These are phyloP conservation scores for Phytophthora fragariae DNA, from an alignment of 352 stramenopile species.

Conservation along the genomic window DNA sequence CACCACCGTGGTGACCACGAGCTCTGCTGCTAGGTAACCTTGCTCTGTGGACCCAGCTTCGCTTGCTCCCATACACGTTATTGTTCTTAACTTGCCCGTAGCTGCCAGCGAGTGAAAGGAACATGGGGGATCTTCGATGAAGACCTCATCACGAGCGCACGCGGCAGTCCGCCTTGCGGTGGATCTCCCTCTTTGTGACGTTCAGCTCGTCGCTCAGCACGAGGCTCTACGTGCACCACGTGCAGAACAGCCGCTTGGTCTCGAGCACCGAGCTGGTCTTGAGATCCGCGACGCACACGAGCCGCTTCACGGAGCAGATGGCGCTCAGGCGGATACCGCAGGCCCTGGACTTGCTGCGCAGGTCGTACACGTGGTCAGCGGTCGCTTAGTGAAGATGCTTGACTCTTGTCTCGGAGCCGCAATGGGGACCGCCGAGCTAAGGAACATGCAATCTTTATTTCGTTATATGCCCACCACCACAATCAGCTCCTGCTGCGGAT, in stretches of 20 bases:
- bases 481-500: slow-evolving; percentile 44
- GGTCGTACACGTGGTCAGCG: too few relatives aligned
- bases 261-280: slow-evolving; percentile 11
- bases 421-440: neutral
- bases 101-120: too few relatives aligned
- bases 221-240: slow-evolving; percentile 17
- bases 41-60: neutral
- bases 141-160: neutral
- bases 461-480: neutral
- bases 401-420: too few relatives aligned
- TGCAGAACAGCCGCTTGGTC: slow-evolving; percentile 31
- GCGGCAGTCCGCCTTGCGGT: slow-evolving; percentile 1
- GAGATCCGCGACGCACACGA: slow-evolving; percentile 13
- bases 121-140: too few relatives aligned
- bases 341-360: slow-evolving; percentile 18
- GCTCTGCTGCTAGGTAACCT: neutral
- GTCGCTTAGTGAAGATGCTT: too few relatives aligned
- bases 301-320: slow-evolving; percentile 41
- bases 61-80: neutral
- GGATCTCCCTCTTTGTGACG: slow-evolving; percentile 30
- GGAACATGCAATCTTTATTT: slow-evolving; percentile 14
- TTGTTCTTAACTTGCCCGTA: too few relatives aligned
- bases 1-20: neutral
- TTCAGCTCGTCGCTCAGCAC: slow-evolving; percentile 22
- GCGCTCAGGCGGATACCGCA: slow-evolving; percentile 24